These are phyloP conservation scores for Ramaria rubella DNA, from an alignment of 768 basidiomycete genomes.

Conservation along the genomic window DNA sequence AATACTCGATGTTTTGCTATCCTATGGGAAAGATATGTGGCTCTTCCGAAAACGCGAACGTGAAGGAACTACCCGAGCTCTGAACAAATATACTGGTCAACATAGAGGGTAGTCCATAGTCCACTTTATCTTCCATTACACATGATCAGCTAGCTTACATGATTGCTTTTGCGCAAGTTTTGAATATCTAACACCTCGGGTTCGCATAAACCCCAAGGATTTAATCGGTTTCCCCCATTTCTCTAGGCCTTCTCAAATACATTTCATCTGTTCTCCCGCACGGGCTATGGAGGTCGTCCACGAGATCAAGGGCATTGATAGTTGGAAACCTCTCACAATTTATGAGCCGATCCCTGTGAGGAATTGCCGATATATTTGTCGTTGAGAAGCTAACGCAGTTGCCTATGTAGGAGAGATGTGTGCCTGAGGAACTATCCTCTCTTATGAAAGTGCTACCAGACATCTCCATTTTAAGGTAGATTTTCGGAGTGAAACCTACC, in stretches of 20 bases:
- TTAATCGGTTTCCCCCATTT: conserved; percentile 45
- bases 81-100: conserved; percentile 73
- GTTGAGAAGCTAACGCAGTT: neutral
- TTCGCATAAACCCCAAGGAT: conserved; percentile 67
- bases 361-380: neutral
- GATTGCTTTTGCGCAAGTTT: conserved; percentile 42
- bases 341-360: conserved; percentile 86
- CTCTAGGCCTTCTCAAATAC: conserved; percentile 47
- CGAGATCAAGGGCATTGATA: conserved; percentile 46
- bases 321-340: conserved; percentile 62
- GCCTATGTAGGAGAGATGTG: conserved; percentile 58
- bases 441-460: conserved; percentile 51
- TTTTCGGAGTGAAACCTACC: neutral
- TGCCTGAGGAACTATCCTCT: conserved; percentile 71
- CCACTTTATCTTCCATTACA: conserved; percentile 9
- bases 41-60: conserved; percentile 55
- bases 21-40: conserved; percentile 75
- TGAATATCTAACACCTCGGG: conserved; percentile 66
- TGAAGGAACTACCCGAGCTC: conserved; percentile 57
- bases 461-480: conserved; percentile 66
- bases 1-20: conserved; percentile 47
- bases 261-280: conserved; percentile 80
- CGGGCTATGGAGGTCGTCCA: conserved; percentile 61
- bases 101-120: conserved; percentile 46
- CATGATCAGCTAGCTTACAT: neutral